Evolutionary conservation across 306 rosid genomes (phyloP).

Genomic region (Nissolia schottii): DNA sequence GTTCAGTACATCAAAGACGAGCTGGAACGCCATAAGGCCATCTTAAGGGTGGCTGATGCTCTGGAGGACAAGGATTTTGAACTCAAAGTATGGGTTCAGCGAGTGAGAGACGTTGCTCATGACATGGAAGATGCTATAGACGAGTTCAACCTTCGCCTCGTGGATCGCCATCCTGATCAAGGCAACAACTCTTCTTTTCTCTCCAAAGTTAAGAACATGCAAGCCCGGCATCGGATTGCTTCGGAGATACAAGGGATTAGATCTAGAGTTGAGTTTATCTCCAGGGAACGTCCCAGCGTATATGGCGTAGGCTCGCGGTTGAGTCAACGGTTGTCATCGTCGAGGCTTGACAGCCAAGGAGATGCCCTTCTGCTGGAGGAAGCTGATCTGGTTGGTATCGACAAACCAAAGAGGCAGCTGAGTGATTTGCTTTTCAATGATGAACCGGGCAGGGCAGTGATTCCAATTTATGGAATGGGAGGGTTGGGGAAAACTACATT

Average conservation of each 20-base stretch:
- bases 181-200: not conserved
- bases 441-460: constrained; percentile 31
- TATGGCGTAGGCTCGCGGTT: constrained; percentile 4
- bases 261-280: constrained; percentile 25
- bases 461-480: constrained; percentile 55
- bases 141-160: constrained; percentile 31
- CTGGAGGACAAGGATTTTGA: constrained; percentile 35
- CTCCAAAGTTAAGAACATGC: not conserved
- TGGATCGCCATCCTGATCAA: constrained; percentile 14
- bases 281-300: constrained; percentile 22
- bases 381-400: constrained; percentile 63
- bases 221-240: constrained; percentile 35
- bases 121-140: constrained; percentile 57
- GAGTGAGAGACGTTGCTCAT: constrained; percentile 38
- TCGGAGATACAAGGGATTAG: constrained; percentile 30
- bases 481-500: constrained; percentile 55
- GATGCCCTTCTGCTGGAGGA: constrained; percentile 64
- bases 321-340: not conserved
- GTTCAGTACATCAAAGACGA: constrained; percentile 39
- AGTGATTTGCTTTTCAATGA: constrained; percentile 38
- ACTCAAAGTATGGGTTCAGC: constrained; percentile 43
- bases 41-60: constrained; percentile 36
- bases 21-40: constrained; percentile 33
- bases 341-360: constrained; percentile 40
- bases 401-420: constrained; percentile 40